Evolutionary conservation across 176 grass and related monocot genomes (phyloP), one percentile per base, ranked within the genome.

Genomic region (Oryza longistaminata): DNA sequence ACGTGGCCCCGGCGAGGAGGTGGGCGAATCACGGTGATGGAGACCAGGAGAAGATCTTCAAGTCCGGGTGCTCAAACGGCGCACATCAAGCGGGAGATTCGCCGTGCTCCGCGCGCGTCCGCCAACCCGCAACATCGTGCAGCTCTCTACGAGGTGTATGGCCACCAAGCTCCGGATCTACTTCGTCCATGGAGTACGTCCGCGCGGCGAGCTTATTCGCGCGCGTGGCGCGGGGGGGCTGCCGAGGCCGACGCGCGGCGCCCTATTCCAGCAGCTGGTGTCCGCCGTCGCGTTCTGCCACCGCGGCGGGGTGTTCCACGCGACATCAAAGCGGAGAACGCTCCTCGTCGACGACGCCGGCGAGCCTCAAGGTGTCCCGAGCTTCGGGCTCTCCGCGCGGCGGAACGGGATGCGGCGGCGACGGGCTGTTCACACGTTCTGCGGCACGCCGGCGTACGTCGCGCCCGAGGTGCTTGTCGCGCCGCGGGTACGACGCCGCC

Each of bases 121-220:
- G 96, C 26, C 96, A n/a, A 99, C 85, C 96, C 96, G 34, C 91
- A n/a, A 99, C 85, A 94, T 94, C 85, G 93, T 99, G 50, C 93
- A 92, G 83, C n/a, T n/a, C 91, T 99, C 10, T 85, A 86, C 82
- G 96, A 99, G 89, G 96, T 99, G 3, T n/a, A 99, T 99, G 96
- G 96, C 96, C 74, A 96, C 96, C 61, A 99, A 92, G 82, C 84
- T 91, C 1, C 94, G 94, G 81, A 96, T 99, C 88, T 99, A 99
- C 87, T 94, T 99, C 90, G 96, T 94, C n/a, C 9, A 99, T 99
- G 96, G 96, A 99, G 93, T 94, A 88, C 88, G 96, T 99, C 7
- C 84, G 84, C 78, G 96, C 84, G 96, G 96, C n/a, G 96, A 99
- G 86, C 93, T n/a, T 99, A 4, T 99, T 99, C 70, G 92, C 90